A percentile compares a stretch with the other conserved stretches of the same genome.
Evolutionary conservation across 805 yeast species (phyloP).

Genomic region (Candida montana): DNA sequence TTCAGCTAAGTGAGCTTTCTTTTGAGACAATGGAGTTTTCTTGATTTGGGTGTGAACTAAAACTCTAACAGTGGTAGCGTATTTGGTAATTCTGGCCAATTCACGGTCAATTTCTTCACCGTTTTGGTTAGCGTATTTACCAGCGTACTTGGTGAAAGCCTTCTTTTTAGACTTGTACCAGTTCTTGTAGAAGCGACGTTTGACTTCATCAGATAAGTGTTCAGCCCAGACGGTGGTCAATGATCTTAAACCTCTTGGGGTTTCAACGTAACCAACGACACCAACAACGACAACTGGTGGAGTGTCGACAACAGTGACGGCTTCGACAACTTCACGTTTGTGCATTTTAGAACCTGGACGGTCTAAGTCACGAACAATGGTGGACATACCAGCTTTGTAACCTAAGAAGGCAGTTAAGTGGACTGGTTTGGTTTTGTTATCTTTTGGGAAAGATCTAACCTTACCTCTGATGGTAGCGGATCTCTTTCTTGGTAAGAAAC

Average conservation of each 20-base stretch:
- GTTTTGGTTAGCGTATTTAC: conserved; percentile 90
- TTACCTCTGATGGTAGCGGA: conserved; percentile 97
- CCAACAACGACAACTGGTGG: conserved; percentile 99
- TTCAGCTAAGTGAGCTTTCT: conserved; percentile 99
- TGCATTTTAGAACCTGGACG: conserved; percentile 99
- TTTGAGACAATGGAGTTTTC: conserved; percentile 98
- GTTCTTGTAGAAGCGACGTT: conserved; percentile 99
- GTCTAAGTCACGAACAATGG: conserved; percentile 99
- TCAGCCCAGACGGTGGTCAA: conserved; percentile 99
- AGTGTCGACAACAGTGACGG: conserved; percentile 98
- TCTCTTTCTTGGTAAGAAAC: conserved; percentile 99
- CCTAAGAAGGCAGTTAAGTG: conserved; percentile 99
- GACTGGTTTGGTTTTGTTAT: conserved; percentile 95
- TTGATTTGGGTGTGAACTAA: conserved; percentile 99
- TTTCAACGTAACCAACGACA: conserved; percentile 99
- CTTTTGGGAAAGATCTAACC: conserved; percentile 99
- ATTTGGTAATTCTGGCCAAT: conserved; percentile 97
- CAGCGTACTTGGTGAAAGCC: conserved; percentile 99
- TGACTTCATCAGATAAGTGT: conserved; percentile 98
- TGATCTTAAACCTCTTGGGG: conserved; percentile 99
- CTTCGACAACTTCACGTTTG: conserved; percentile 99
- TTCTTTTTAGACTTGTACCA: conserved; percentile 99
- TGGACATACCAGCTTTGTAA: conserved; percentile 99
- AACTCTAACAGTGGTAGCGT: conserved; percentile 98
- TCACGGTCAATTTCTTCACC: conserved; percentile 88